Evolutionary conservation across 2,329 filamentous ascomycete species (phyloP), one percentile per base, ranked within the genome.

Genomic region (Biscogniauxia sp.): DNA sequence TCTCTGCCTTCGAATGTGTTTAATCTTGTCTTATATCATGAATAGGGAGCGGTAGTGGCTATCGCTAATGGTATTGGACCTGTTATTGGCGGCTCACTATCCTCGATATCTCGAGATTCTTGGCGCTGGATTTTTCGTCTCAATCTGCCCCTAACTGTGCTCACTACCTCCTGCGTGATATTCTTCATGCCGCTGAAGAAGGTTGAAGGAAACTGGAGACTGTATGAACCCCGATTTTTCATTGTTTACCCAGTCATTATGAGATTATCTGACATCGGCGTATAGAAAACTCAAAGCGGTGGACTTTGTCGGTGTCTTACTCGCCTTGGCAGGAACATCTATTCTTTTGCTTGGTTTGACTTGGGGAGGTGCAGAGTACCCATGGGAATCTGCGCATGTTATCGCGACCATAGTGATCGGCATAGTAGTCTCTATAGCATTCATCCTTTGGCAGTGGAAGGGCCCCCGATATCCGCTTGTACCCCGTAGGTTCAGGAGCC

Each of bases 341-440:
- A 70, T 83, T 1, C 67, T 84, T 1, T 75, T 84, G 59, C 68
- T 84, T 0, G 79, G 82, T 0, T 63, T 85, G 37, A 84, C 83
- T 2, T 88, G 85, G 84, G 86, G 84, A 23, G 86, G 86, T 1
- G 81, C 81, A 51, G 77, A 84, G 62, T 85, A 86, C 63, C 67
- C 78, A 0, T 88, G 86, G 86, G 70, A 77, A 1, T 84, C 82
- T 0, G 72, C 76, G 0, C 80, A 84, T 63, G 83, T 87, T 13
- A 77, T 88, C 53, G 77, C 76, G 0, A 82, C 84, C 0, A 67
- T 88, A 1, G 73, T 84, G 0, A 69, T 86, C 1, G 86, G 87
- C 4, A 64, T 69, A 19, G 64, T 74, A 1, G 69, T 81, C 6
- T 78, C 79, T n/a, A 70, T 79, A 37, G 76, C 73, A 0, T 86